These are phyloP conservation scores for Entoloma clypeatum DNA, from an alignment of 1,284 basidiomycete species.

Conservation along the genomic window DNA sequence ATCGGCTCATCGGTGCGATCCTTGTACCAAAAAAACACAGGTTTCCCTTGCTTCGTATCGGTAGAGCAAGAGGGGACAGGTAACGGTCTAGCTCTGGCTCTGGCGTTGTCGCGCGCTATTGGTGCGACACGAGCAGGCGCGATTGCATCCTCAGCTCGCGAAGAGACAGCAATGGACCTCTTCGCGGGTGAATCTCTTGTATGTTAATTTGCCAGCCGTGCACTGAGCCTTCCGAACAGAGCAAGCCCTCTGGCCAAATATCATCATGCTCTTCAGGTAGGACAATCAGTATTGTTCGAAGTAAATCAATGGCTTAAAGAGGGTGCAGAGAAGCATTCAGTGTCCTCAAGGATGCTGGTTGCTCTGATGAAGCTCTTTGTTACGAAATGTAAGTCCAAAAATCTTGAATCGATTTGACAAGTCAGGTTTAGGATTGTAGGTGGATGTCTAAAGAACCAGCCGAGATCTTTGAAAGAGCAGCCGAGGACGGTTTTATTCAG, in stretches of 20 bases:
- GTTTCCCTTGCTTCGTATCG: slow-evolving; percentile 64
- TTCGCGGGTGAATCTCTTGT: slow-evolving; percentile 38
- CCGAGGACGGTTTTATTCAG: slow-evolving; percentile 60
- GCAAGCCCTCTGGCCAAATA: slow-evolving; percentile 65
- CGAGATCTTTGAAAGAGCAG: slow-evolving; percentile 66
- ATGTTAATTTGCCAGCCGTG: neutral
- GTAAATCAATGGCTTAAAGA: neutral
- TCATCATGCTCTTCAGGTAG: slow-evolving; percentile 60
- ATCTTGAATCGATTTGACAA: too few species aligned
- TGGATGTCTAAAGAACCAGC: slow-evolving; percentile 73
- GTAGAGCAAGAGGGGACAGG: slow-evolving; percentile 61
- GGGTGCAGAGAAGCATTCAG: slow-evolving; percentile 51
- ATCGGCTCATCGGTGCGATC: slow-evolving; percentile 63
- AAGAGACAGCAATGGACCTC: slow-evolving; percentile 65
- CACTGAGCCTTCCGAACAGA: slow-evolving; percentile 28
- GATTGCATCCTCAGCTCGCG: slow-evolving; percentile 58
- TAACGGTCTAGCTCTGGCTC: slow-evolving; percentile 41
- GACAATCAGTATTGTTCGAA: slow-evolving; percentile 1
- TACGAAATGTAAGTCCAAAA: slow-evolving; percentile 52
- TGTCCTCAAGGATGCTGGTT: slow-evolving; percentile 61
- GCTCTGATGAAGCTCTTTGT: slow-evolving; percentile 63
- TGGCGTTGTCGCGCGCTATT: slow-evolving; percentile 55
- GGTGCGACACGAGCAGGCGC: slow-evolving; percentile 66
- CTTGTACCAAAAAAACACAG: slow-evolving; percentile 55
- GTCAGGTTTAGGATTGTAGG: too few species aligned